Conservation (phyloP, 345 rosid genomes). For the Acer saccharum region DNA sequence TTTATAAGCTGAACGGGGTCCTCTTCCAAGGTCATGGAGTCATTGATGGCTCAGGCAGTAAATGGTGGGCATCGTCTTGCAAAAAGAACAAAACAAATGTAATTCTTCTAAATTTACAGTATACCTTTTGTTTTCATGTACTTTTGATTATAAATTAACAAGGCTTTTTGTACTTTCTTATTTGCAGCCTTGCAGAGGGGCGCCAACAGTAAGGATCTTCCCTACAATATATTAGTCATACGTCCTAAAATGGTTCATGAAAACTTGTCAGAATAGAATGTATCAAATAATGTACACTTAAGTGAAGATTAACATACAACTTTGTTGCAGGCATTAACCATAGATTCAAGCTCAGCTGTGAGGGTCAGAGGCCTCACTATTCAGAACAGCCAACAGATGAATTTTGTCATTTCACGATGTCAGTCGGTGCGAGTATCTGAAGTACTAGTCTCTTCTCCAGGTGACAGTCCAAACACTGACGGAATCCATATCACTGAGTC, state of each 20-base stretch:
- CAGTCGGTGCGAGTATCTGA: slow-evolving; percentile 59
- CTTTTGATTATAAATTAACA: slow-evolving; percentile 27
- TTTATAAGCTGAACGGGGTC: slow-evolving; percentile 72
- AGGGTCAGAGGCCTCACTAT: slow-evolving; percentile 77
- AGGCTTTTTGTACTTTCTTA: slow-evolving; percentile 20
- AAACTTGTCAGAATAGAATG: neutral
- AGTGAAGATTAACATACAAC: slow-evolving; percentile 22
- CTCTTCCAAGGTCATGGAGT: slow-evolving; percentile 84
- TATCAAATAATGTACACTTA: neutral
- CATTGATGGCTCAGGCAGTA: slow-evolving; percentile 95
- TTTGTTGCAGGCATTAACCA: slow-evolving; percentile 78
- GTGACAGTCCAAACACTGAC: slow-evolving; percentile 96
- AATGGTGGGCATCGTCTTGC: slow-evolving; percentile 99
- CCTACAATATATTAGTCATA: slow-evolving; percentile 11
- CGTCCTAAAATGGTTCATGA: slow-evolving; percentile 19
- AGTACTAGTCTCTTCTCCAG: slow-evolving; percentile 78
- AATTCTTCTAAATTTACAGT: slow-evolving; percentile 26
- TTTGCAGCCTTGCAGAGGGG: slow-evolving; percentile 88
- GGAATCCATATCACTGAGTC: slow-evolving; percentile 88
- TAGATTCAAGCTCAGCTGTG: slow-evolving; percentile 82
- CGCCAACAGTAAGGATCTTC: slow-evolving; percentile 69
- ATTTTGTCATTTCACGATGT: slow-evolving; percentile 73
- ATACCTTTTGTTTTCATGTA: slow-evolving; percentile 7
- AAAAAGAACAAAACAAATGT: slow-evolving; percentile 89
- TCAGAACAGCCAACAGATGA: slow-evolving; percentile 94